These are phyloP conservation scores for Lippia alba DNA, from an alignment of 305 asterid genomes.

Conservation along the genomic window DNA sequence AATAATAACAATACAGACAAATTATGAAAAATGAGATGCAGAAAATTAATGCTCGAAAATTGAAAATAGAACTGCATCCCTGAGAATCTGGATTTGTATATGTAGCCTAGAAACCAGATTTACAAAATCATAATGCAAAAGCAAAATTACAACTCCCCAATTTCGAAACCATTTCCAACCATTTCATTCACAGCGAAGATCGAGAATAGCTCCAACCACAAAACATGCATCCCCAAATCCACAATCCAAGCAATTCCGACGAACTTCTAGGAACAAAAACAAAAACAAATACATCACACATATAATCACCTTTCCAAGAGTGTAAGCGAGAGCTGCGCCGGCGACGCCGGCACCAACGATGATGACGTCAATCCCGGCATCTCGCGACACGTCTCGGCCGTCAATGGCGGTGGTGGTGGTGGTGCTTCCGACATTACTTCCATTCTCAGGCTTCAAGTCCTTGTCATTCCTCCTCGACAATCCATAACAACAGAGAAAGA, in stretches of 20 bases:
- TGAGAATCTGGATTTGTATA: no score
- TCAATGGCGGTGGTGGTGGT: constrained; percentile 38
- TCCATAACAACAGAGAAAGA: constrained; percentile 31
- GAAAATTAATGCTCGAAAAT: neutral
- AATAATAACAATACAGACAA: neutral
- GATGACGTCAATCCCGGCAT: constrained; percentile 54
- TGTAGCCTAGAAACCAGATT: neutral
- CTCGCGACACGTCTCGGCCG: constrained; percentile 55
- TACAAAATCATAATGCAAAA: neutral
- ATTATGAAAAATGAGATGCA: neutral
- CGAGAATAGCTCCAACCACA: neutral
- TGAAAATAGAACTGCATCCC: neutral
- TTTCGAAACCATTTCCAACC: neutral
- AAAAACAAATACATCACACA: no score
- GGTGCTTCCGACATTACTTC: constrained; percentile 14
- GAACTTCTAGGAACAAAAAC: neutral
- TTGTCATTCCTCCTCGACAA: constrained; percentile 28
- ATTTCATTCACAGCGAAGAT: neutral
- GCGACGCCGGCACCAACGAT: constrained; percentile 94
- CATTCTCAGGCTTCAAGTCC: constrained; percentile 13
- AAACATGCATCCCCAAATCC: neutral
- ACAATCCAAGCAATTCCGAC: neutral
- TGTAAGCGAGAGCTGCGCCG: constrained; percentile 93
- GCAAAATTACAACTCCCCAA: neutral
- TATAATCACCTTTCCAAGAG: constrained; percentile 77